These are phyloP conservation scores for Aulographum hederae DNA, from an alignment of 2,329 filamentous ascomycete genomes.

Conservation along the genomic window DNA sequence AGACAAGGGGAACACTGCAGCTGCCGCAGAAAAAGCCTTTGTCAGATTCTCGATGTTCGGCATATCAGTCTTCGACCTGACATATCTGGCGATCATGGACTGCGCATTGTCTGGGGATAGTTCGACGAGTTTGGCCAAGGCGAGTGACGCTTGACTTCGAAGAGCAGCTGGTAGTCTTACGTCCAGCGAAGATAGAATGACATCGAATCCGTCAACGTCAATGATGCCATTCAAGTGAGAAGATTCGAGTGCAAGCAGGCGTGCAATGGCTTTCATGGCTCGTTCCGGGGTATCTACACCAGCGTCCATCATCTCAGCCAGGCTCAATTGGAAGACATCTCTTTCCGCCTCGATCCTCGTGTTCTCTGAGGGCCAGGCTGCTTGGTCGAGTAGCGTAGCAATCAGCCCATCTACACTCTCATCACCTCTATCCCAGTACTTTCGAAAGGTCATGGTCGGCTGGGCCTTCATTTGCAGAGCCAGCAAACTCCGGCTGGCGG, in stretches of 20 bases:
- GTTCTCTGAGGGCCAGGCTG: slow-evolving; percentile 21
- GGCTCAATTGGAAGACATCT: slow-evolving; percentile 56
- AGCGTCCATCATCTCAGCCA: slow-evolving; percentile 80
- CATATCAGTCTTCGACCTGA: slow-evolving; percentile 51
- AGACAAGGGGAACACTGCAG: slow-evolving; percentile 71
- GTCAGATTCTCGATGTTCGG: slow-evolving; percentile 78
- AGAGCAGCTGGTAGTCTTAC: slow-evolving; percentile 57
- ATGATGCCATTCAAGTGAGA: slow-evolving; percentile 40
- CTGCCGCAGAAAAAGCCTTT: slow-evolving; percentile 81
- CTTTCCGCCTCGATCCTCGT: slow-evolving; percentile 25
- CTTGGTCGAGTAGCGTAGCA: slow-evolving; percentile 21
- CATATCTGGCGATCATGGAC: slow-evolving; percentile 53
- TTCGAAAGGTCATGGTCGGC: slow-evolving; percentile 24
- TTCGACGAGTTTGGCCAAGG: slow-evolving; percentile 69
- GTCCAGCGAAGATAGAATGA: slow-evolving; percentile 72
- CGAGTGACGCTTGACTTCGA: slow-evolving; percentile 64
- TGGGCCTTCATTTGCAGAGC: slow-evolving; percentile 17
- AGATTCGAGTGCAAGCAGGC: slow-evolving; percentile 37
- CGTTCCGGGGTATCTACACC: slow-evolving; percentile 54
- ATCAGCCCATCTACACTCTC: slow-evolving; percentile 25
- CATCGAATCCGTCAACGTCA: slow-evolving; percentile 62
- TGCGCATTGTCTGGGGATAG: slow-evolving; percentile 53
- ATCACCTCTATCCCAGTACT: slow-evolving; percentile 25
- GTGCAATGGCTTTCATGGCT: slow-evolving; percentile 40
- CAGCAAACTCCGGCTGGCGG: slow-evolving; percentile 21